These are phyloP conservation scores for Apiotrichum sp. DNA, from an alignment of 1,284 basidiomycete genomes.

Conservation along the genomic window DNA sequence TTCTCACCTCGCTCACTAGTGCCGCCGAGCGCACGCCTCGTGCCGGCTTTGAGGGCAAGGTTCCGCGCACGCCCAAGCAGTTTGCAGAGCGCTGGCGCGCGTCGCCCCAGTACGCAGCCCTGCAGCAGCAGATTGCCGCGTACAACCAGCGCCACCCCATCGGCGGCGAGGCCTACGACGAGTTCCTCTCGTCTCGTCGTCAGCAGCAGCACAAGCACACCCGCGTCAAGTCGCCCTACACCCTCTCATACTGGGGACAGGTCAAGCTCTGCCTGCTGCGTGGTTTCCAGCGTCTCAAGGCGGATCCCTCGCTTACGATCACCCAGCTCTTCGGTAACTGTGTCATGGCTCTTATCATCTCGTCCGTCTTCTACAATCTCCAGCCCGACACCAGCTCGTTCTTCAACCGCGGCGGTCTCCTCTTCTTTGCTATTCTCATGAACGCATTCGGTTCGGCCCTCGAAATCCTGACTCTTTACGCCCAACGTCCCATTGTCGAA, in stretches of 20 bases:
- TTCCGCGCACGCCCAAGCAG: conserved; percentile 60
- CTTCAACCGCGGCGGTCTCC: conserved; percentile 39
- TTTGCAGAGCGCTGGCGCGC: conserved; percentile 49
- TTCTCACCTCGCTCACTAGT: conserved; percentile 59
- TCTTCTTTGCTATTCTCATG: conserved; percentile 49
- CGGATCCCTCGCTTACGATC: conserved; percentile 45
- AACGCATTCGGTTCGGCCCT: conserved; percentile 37
- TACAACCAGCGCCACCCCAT: conserved; percentile 45
- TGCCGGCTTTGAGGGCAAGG: conserved; percentile 49
- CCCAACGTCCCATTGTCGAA: conserved; percentile 49
- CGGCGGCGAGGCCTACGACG: conserved; percentile 41
- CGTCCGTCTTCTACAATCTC: conserved; percentile 47
- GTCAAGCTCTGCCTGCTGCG: conserved; percentile 46
- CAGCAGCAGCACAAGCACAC: conserved; percentile 48
- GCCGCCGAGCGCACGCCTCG: conserved; percentile 55
- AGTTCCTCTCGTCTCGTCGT: conserved; percentile 46
- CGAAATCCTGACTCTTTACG: conserved; percentile 49
- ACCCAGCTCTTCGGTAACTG: conserved; percentile 47
- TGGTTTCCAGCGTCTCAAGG: conserved; percentile 46
- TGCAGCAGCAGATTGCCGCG: conserved; percentile 42
- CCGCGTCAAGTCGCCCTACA: conserved; percentile 45
- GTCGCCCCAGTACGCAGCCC: conserved; percentile 36
- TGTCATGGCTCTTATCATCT: conserved; percentile 47
- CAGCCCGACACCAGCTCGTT: conserved; percentile 33
- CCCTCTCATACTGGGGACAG: conserved; percentile 45